phyloP scores from a whole-genome alignment of 2,329 filamentous ascomycete genomes.

The Raffaelea albimanens region DNA sequence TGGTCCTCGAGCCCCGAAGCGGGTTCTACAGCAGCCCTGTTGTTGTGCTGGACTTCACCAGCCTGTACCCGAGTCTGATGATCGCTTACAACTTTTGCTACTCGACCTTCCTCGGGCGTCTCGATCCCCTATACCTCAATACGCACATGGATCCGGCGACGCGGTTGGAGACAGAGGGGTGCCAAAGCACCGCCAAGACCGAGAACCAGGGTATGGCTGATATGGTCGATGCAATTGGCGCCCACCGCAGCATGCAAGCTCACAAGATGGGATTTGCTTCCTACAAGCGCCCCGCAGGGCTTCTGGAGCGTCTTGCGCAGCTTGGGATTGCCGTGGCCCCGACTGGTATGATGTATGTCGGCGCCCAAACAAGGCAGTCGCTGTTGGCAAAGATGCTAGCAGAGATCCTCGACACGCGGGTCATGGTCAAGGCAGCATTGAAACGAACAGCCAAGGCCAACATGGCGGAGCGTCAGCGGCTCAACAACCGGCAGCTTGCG shows the following conservation, averaged over 20 bases:
- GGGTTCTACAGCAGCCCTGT: slow-evolving; percentile 87
- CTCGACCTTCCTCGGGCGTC: slow-evolving; percentile 84
- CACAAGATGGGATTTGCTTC: slow-evolving; percentile 94
- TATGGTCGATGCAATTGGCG: neutral
- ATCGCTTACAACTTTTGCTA: slow-evolving; percentile 99
- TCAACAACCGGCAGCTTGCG: slow-evolving; percentile 86
- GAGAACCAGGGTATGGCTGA: too few relatives aligned
- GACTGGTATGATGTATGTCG: slow-evolving; percentile 94
- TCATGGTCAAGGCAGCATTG: slow-evolving; percentile 98
- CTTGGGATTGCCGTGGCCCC: slow-evolving; percentile 85
- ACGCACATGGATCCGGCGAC: neutral
- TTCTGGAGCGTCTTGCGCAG: slow-evolving; percentile 67
- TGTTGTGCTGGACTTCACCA: slow-evolving; percentile 90
- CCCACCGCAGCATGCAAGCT: slow-evolving; percentile 15
- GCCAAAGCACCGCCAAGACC: too few relatives aligned
- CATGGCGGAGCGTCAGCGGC: slow-evolving; percentile 68
- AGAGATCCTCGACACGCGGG: slow-evolving; percentile 88
- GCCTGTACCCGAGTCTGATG: slow-evolving; percentile 94
- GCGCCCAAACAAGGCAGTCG: slow-evolving; percentile 76
- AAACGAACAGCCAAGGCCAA: slow-evolving; percentile 69
- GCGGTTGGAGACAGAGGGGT: neutral
- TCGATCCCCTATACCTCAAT: slow-evolving; percentile 25
- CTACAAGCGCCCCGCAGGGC: slow-evolving; percentile 65
- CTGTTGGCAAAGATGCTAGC: slow-evolving; percentile 92
- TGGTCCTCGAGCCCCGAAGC: slow-evolving; percentile 97